These are phyloP conservation scores for Camelina laxa DNA, from an alignment of 345 rosid species.

Conservation along the genomic window DNA sequence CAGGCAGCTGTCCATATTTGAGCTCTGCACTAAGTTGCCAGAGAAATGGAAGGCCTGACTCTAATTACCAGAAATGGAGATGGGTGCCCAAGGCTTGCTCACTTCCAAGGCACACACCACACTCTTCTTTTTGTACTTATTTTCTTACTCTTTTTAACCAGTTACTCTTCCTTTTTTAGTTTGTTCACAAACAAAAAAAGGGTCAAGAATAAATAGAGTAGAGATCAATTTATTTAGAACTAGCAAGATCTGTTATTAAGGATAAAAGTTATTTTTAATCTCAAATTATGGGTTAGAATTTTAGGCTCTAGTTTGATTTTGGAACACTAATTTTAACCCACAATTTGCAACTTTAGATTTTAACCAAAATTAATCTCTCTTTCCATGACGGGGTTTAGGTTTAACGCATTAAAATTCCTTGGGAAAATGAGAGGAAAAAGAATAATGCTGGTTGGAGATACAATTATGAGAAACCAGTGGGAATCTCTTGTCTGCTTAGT, in stretches of 20 bases:
- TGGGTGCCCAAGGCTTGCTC: conserved; percentile 85
- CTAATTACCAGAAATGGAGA: conserved; percentile 87
- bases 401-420: conserved; percentile 81
- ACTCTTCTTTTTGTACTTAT: background rate
- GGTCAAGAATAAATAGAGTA: background rate
- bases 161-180: background rate
- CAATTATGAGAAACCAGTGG: conserved; percentile 99
- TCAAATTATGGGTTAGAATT: too few relatives aligned
- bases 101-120: conserved; percentile 64
- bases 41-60: conserved; percentile 91
- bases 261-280: background rate
- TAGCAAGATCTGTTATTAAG: too few relatives aligned
- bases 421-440: conserved; percentile 85
- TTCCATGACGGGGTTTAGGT: conserved; percentile 45
- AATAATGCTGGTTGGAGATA: conserved; percentile 91
- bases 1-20: conserved; percentile 75
- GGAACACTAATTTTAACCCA: background rate
- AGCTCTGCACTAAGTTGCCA: conserved; percentile 80
- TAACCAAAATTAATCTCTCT: background rate
- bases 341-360: background rate
- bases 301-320: background rate
- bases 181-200: too few relatives aligned
- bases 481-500: conserved; percentile 92
- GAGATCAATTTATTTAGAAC: background rate
- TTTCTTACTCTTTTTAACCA: background rate